phyloP scores from a whole-genome alignment of 2,329 filamentous ascomycete genomes.

The Colletotrichum gigasporum region DNA sequence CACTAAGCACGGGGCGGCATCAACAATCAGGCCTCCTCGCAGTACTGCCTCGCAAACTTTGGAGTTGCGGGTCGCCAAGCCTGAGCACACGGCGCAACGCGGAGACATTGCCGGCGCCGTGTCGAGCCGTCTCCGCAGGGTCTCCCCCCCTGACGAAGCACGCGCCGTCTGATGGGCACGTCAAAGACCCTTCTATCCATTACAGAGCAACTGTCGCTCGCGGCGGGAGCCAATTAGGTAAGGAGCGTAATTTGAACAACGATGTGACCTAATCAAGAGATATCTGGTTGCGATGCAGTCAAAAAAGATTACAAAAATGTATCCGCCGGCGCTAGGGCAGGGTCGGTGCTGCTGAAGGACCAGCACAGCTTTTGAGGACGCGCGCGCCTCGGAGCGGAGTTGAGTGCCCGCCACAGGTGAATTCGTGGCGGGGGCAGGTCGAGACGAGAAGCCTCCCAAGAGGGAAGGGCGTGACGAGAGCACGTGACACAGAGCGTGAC shows the following conservation, averaged over 20 bases:
- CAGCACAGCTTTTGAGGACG: no score
- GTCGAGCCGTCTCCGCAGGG: background rate
- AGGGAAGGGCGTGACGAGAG: constrained; percentile 28
- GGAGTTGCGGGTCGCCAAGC: background rate
- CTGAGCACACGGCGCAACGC: background rate
- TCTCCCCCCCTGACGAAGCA: no score
- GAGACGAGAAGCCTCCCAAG: background rate
- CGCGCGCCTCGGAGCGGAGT: no score
- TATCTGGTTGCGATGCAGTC: background rate
- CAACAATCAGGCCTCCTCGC: background rate
- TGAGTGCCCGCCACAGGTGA: no score
- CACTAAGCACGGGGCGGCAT: background rate
- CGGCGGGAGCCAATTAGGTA: background rate
- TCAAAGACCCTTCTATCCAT: background rate
- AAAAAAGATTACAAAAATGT: background rate
- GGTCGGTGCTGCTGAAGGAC: no score
- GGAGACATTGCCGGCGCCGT: background rate
- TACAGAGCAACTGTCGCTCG: background rate
- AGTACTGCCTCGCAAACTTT: background rate
- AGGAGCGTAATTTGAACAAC: no score
- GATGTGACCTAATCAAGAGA: background rate
- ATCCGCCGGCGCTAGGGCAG: background rate
- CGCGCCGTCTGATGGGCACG: no score
- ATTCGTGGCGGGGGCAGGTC: constrained; percentile 17
- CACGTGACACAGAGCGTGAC: background rate